phyloP scores from a whole-genome alignment of 306 rosid species.

The Ammopiptanthus mongolicus region DNA sequence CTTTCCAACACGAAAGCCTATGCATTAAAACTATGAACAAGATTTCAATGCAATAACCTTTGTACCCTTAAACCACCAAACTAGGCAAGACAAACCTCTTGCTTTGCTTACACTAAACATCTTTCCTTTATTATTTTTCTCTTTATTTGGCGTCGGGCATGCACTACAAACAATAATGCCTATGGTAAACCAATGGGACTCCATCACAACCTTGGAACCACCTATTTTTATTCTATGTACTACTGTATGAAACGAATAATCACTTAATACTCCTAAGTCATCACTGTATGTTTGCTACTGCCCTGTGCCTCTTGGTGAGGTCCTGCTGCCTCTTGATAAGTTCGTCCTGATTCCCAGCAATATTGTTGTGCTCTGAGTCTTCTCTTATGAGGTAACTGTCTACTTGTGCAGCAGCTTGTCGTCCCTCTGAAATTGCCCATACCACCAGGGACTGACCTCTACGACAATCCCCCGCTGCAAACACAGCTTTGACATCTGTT shows the following conservation, averaged over 20 bases:
- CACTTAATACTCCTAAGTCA: slow-evolving; percentile 35
- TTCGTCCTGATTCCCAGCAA: slow-evolving; percentile 34
- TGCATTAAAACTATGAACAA: neutral
- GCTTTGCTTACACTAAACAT: slow-evolving; percentile 7
- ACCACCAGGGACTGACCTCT: slow-evolving; percentile 94
- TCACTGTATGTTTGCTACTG: slow-evolving; percentile 55
- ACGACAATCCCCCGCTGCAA: slow-evolving; percentile 93
- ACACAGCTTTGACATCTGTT: slow-evolving; percentile 67
- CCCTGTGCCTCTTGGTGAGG: slow-evolving; percentile 42
- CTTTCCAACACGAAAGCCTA: neutral
- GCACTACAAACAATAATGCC: slow-evolving; percentile 23
- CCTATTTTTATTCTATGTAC: slow-evolving; percentile 1
- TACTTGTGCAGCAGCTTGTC: slow-evolving; percentile 80
- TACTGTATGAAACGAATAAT: slow-evolving; percentile 7
- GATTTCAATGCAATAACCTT: slow-evolving; percentile 5
- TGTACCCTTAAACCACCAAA: slow-evolving; percentile 20
- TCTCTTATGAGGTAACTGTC: slow-evolving; percentile 53
- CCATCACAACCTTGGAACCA: neutral
- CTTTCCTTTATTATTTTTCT: neutral
- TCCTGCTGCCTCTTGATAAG: slow-evolving; percentile 46
- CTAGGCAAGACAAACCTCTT: neutral
- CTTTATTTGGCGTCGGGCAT: neutral
- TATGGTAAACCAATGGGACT: slow-evolving; percentile 3
- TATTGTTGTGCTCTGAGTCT: slow-evolving; percentile 25
- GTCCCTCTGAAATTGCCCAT: slow-evolving; percentile 94